Evolutionary conservation across 306 rosid genomes (phyloP), one percentile per base, ranked within the genome.

Genomic region (Medicago lupulina): DNA sequence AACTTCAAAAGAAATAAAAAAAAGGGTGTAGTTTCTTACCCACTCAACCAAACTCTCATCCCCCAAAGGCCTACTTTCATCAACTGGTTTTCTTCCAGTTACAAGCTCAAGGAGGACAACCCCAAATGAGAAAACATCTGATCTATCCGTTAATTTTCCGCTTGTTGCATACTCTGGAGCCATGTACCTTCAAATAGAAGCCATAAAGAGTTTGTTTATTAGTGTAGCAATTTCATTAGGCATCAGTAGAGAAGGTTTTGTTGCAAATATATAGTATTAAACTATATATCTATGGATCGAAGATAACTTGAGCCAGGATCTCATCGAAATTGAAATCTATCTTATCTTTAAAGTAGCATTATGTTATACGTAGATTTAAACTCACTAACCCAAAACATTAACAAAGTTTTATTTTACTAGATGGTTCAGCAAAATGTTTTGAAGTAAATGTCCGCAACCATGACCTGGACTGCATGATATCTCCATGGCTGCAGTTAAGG

Each of bases 121-220:
- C 28, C 99, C 99, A 53, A 95, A 95, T 50, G 99, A 95, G 88
- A 81, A 95, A 44, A 92, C 99, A 78, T 95, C 99, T 77, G 99
- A 92, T 84, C 89, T 92, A 79, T 95, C 99, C 2, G 99, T 90
- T 70, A 92, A 78, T 80, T 95, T 95, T 71, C 99, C 99, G 70
- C 97, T 95, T 64, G 93, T 84, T 80, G 99, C 99, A 79, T 95
- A 95, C 78, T 95, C 99, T 8, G 99, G 99, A 62, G 99, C 99
- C 97, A 95, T 85, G 87, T 92, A 95, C 73, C 99, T 95, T 80
- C 49, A 63, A 41, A 79, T 9, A 75, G 18, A 79, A 79, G 70
- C 58, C 28, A 31, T 36, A 76, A 76, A 18, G 57, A 73, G 62
- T 68, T 46, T 39, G 57, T 15, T 50, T 50, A 63, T 39, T 17